A percentile compares a stretch with the other conserved stretches of the same genome.
Conservation (phyloP, 2,329 filamentous ascomycete genomes). For the Aspergillus fructus region DNA sequence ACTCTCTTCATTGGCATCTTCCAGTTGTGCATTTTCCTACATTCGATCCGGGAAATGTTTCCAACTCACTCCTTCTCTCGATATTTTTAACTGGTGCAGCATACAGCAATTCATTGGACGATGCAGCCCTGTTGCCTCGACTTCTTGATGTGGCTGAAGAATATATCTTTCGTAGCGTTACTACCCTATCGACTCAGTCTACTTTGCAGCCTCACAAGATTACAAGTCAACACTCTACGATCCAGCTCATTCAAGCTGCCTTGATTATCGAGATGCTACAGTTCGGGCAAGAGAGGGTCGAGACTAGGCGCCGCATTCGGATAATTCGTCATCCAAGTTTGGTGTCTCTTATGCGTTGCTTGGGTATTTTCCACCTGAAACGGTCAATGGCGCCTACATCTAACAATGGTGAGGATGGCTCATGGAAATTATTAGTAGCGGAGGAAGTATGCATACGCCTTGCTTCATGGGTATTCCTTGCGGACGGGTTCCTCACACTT, state of each 20-base stretch:
- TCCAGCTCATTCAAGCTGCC: conserved; percentile 29
- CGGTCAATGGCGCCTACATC: conserved; percentile 13
- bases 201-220: conserved; percentile 10
- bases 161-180: conserved; percentile 29
- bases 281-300: conserved; percentile 28
- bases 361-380: conserved; percentile 28
- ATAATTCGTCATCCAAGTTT: conserved; percentile 32
- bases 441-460: conserved; percentile 32
- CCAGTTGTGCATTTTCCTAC: conserved; percentile 33
- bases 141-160: conserved; percentile 31
- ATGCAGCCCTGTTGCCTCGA: conserved; percentile 16
- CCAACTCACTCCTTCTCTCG: conserved; percentile 26
- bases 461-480: conserved; percentile 32
- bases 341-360: conserved; percentile 29
- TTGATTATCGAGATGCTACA: conserved; percentile 35
- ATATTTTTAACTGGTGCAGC: conserved; percentile 30
- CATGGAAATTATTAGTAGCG: conserved; percentile 23
- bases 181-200: conserved; percentile 18
- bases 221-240: conserved; percentile 10
- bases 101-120: conserved; percentile 24
- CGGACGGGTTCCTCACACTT: conserved; percentile 33
- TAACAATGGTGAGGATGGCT: conserved; percentile 16
- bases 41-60: conserved; percentile 27
- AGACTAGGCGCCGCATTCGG: conserved; percentile 31
- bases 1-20: conserved; percentile 34